Evolutionary conservation across 164 flowering plant species (phyloP).

Genomic region (Houttuynia cordata): DNA sequence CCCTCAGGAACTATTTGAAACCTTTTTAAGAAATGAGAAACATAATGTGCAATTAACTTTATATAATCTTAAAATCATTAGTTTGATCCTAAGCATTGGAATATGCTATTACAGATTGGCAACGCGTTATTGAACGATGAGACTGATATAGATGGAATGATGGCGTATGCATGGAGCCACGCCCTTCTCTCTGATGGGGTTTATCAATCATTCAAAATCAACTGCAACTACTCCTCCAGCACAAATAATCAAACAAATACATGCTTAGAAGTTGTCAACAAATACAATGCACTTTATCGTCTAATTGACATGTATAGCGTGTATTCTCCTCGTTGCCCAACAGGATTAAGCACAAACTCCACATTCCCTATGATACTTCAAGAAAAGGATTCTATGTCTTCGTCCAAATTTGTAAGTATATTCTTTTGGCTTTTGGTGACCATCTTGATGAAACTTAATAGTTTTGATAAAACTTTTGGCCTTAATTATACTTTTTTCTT

Average conservation of each 20-base stretch:
- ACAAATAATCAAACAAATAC: neutral
- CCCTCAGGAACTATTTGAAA: too few relatives aligned
- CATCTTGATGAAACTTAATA: constrained; percentile 9
- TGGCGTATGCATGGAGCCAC: constrained; percentile 78
- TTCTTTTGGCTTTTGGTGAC: neutral
- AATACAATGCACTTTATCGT: constrained; percentile 35
- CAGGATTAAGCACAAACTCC: too few relatives aligned
- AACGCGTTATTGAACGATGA: constrained; percentile 66
- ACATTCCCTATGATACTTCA: too few relatives aligned
- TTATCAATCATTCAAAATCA: neutral
- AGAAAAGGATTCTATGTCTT: constrained; percentile 29
- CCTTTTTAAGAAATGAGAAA: too few relatives aligned
- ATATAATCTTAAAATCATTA: too few relatives aligned
- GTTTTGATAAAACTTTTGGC: too few relatives aligned
- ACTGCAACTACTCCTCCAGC: constrained; percentile 10
- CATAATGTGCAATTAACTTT: too few relatives aligned
- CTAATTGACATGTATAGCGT: constrained; percentile 76
- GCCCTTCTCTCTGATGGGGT: constrained; percentile 55
- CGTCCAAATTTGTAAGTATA: constrained; percentile 42
- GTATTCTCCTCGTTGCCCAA: constrained; percentile 48
- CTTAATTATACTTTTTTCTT: neutral
- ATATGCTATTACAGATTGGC: constrained; percentile 77
- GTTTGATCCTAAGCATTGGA: too few relatives aligned
- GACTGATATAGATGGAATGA: constrained; percentile 57
- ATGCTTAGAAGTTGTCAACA: constrained; percentile 24